Base-by-base conservation (phyloP, 1,284 basidiomycete species). In the Ceratobasidium sp. region DNA sequence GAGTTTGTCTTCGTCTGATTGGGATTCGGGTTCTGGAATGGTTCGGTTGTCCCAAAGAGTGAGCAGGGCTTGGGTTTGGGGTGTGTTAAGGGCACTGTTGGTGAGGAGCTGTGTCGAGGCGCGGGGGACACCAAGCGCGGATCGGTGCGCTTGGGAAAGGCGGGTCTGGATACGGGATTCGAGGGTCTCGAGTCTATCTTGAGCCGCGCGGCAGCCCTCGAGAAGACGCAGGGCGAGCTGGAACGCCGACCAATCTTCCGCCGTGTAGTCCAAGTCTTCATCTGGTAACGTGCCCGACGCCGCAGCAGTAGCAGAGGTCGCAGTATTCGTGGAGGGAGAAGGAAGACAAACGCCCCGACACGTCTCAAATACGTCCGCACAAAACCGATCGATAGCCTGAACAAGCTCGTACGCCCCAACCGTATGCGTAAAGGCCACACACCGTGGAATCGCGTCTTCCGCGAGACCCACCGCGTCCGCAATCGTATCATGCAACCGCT, bases 201-300 rank as follows among this genome's bases (percentile, higher is more conserved):
- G 87, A 9, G 96, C 86, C 0, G 88, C 87, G 0, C 91, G 88
- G 45, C 92, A 91, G 22, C 93, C 89, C 31, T 93, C 90, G 44
- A 98, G 87, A 24, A 97, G 85, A 79, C 95, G 93, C n/a, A 98
- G 82, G 0, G 90, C 89, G 9, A 89, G 83, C 81, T 97, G 96
- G 76, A 98, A 95, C 31, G 90, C 87, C 1, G 89, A 86, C 93
- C 95, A 96, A 81, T 98, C 95, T 74, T 94, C 90, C 2, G 90
- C 84, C 1, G 92, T 91, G 79, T 97, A 97, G 82, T 98, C 95
- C 76, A 96, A 83, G 77, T 94, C 93, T 47, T 80, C 80, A 73
- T 74, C 81, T 6, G 15, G 84, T 24, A 27, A 59, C 24, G 41
- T 19, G 83, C 65, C n/a, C 50, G 50, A 44, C 56, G 74, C 47